A percentile compares a stretch with the other conserved stretches of the same genome.
Conservation (phyloP, 2,329 filamentous ascomycete species). For the Mollisiaceae sp. region DNA sequence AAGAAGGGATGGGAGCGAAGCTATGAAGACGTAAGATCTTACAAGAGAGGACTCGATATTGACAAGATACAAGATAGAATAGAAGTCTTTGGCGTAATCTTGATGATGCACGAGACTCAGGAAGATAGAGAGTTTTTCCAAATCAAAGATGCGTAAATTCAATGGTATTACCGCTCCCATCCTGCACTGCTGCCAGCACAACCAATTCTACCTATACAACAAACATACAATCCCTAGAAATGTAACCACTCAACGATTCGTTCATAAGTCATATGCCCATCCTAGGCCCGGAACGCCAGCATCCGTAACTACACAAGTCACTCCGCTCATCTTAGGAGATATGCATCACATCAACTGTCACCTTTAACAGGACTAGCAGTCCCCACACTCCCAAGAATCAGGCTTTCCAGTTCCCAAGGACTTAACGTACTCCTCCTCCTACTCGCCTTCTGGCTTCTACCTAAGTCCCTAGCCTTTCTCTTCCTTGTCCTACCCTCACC, state of each 20-base stretch:
- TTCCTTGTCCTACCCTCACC: slow-evolving; percentile 46
- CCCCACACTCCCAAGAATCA: slow-evolving; percentile 53
- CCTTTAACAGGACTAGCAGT: slow-evolving; percentile 10
- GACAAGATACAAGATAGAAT: too few species aligned
- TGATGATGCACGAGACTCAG: too few species aligned
- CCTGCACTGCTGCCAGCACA: too few species aligned
- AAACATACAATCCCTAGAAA: too few species aligned
- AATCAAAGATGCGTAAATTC: neutral
- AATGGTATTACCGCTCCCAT: too few species aligned
- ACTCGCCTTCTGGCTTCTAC: slow-evolving; percentile 52
- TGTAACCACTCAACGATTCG: too few species aligned
- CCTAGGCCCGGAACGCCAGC: neutral
- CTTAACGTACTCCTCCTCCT: slow-evolving; percentile 76
- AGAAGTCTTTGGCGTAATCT: too few species aligned
- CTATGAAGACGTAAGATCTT: neutral
- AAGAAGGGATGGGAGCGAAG: slow-evolving; percentile 10
- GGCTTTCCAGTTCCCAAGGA: slow-evolving; percentile 73
- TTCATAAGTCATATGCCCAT: too few species aligned
- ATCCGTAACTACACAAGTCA: neutral
- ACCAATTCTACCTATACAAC: too few species aligned
- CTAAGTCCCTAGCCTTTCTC: slow-evolving; percentile 40
- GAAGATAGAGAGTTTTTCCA: neutral
- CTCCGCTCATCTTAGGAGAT: neutral
- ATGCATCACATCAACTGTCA: slow-evolving; percentile 9
- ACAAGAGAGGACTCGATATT: neutral